Base-by-base conservation (phyloP, 1,284 basidiomycete species). In the Cystobasidiaceae sp. region DNA sequence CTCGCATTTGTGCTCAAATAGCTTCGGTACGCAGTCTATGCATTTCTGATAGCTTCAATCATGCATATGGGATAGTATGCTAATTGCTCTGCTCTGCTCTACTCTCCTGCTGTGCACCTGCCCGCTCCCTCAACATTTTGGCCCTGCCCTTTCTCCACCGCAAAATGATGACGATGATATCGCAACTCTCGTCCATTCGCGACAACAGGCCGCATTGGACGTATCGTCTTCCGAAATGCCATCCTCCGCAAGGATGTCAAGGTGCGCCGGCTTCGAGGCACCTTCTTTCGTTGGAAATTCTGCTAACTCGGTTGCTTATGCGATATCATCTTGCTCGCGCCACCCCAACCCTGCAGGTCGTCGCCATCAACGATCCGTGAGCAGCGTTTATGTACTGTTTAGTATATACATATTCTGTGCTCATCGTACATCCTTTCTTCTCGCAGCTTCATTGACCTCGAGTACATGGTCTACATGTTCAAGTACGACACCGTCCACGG, bases 401-500 rank as follows among this genome's bases (percentile, higher is more conserved):
- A 8, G n/a, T 48, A 33, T 51, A 33, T 43, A 48, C n/a, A 39
- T 43, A 37, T n/a, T 43, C 23, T 45, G 11, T 39, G 37, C 11
- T n/a, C 37, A 39, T 39, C 37, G n/a, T 39, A n/a, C n/a, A 1
- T 54, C 19, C 30, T 30, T 33, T 34, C 27, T 21, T 34, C 33
- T n/a, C n/a, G 71, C 75, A 79, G 78, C 72, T 97, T 96, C 87
- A 94, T 96, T 75, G 87, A 91, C 79, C 87, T 94, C 73, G 85
- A 88, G 9, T 96, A 96, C 85, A 93, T 94, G 91, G 92, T 86
- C 65, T 49, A 63, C 41, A 54, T 63, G 59, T 96, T 97, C 90
- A 97, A 97, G 85, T 97, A 88, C 79, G 94, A 97, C 80, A 92
- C 93, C 69, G 93, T 93, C 75, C 94, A 98, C 83, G 91, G 94